Conservation (phyloP, 805 yeast genomes). For the Barnettozyma wickerhamii region DNA sequence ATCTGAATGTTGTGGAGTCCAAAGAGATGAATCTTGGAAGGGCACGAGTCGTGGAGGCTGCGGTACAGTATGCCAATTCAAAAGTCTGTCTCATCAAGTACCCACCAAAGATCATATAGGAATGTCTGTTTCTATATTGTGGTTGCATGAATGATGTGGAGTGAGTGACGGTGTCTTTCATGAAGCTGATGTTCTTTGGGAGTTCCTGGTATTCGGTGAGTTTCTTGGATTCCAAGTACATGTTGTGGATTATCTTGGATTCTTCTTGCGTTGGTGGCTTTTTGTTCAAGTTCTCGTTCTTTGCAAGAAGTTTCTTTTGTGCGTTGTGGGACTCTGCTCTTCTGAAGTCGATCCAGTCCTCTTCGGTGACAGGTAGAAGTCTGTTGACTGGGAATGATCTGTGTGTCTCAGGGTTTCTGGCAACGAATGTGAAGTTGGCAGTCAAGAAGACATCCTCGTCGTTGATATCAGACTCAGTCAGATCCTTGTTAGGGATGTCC, state of each 20-base stretch:
- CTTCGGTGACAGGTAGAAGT: conserved; percentile 67
- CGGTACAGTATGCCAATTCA: conserved; percentile 89
- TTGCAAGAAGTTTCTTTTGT: conserved; percentile 75
- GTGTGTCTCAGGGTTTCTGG: conserved; percentile 91
- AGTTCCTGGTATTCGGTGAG: conserved; percentile 29
- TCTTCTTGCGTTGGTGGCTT: conserved; percentile 79
- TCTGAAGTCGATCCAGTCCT: conserved; percentile 78
- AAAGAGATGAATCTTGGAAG: conserved; percentile 86
- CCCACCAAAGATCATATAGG: conserved; percentile 94
- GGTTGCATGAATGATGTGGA: conserved; percentile 94
- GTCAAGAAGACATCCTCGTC: conserved; percentile 71
- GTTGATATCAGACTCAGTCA: conserved; percentile 54
- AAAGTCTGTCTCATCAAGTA: conserved; percentile 88
- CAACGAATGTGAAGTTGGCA: conserved; percentile 93
- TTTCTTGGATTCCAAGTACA: conserved; percentile 57
- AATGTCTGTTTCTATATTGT: conserved; percentile 91
- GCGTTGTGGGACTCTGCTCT: conserved; percentile 89
- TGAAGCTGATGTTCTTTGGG: conserved; percentile 53
- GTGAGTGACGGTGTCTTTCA: conserved; percentile 66
- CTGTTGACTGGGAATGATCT: conserved; percentile 83
- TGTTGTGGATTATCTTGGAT: conserved; percentile 65
- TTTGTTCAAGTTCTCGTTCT: conserved; percentile 50
- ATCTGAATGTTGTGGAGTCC: conserved; percentile 86
- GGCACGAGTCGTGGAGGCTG: conserved; percentile 82
- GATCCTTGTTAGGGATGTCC: conserved; percentile 44